Conservation (phyloP, 495 filamentous ascomycete species). For the Talaromyces ruber region DNA sequence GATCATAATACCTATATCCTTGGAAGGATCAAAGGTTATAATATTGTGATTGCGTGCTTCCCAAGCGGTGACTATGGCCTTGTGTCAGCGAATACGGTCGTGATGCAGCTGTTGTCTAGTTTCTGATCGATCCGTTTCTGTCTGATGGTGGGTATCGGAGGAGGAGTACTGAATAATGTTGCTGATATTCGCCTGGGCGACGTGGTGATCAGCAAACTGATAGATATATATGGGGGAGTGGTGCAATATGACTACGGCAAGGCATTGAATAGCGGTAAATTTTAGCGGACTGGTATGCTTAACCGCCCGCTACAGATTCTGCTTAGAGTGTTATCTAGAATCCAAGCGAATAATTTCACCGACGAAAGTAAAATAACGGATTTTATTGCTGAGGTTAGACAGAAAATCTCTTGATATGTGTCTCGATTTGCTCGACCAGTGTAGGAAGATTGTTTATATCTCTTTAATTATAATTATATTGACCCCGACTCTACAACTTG, state of each 20-base stretch:
- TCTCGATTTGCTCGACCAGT: slow-evolving; percentile 8
- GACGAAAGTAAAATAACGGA: slow-evolving; percentile 9
- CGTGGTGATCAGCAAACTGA: slow-evolving; percentile 26
- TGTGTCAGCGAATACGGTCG: slow-evolving; percentile 16
- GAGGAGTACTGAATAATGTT: slow-evolving; percentile 15
- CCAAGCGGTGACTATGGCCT: slow-evolving; percentile 17
- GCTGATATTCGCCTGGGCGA: slow-evolving; percentile 27
- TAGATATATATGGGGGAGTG: slow-evolving; percentile 15
- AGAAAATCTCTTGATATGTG: too few species aligned
- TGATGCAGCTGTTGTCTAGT: slow-evolving; percentile 16
- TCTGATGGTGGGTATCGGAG: slow-evolving; percentile 28
- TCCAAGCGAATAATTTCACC: slow-evolving; percentile 8
- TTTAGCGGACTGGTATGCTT: slow-evolving; percentile 14
- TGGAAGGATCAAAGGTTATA: slow-evolving; percentile 14
- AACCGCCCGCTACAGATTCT: slow-evolving; percentile 12
- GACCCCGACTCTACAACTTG: slow-evolving; percentile 8
- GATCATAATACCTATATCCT: slow-evolving; percentile 15
- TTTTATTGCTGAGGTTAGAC: slow-evolving; percentile 9
- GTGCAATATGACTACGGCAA: slow-evolving; percentile 11
- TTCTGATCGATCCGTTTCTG: slow-evolving; percentile 22
- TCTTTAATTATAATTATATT: slow-evolving; percentile 18
- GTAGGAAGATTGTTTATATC: slow-evolving; percentile 20
- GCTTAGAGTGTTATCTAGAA: slow-evolving; percentile 7
- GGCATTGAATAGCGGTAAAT: slow-evolving; percentile 1
- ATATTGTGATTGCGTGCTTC: slow-evolving; percentile 20